phyloP scores from a whole-genome alignment of 345 rosid genomes.

The Eucalyptus lansdowneana region DNA sequence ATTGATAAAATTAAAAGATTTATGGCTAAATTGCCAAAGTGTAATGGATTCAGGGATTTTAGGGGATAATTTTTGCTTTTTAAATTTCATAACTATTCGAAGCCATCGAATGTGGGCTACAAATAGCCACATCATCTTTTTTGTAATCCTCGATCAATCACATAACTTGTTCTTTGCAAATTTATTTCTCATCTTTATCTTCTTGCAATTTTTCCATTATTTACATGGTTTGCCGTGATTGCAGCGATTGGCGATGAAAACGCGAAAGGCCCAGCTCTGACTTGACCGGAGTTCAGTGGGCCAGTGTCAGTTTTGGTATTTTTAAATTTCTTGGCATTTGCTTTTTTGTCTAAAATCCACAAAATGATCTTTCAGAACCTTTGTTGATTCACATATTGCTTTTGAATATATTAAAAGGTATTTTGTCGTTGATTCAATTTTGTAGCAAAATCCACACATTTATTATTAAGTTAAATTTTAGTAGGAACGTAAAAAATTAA shows the following conservation, averaged over 20 bases:
- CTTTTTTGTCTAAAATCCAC: background rate
- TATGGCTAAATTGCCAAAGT: accelerated
- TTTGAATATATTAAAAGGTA: no score
- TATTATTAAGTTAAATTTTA: background rate
- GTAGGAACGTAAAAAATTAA: background rate
- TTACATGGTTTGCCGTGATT: background rate
- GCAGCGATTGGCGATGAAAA: no score
- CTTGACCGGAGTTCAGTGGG: no score
- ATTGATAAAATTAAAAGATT: no score
- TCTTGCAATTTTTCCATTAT: background rate
- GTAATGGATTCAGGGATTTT: accelerated
- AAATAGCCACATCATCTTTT: background rate
- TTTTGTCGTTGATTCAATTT: accelerated
- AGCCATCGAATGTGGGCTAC: background rate
- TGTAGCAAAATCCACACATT: background rate
- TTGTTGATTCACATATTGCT: background rate
- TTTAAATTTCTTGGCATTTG: background rate
- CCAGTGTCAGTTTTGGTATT: background rate
- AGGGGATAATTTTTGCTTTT: background rate
- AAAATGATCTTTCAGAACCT: background rate
- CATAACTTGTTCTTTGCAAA: background rate
- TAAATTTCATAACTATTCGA: no score
- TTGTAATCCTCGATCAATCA: background rate
- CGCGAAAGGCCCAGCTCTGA: no score
- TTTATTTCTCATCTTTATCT: background rate